Evolutionary conservation across 192 early-diverging fungal genomes (phyloP), one percentile per base, ranked within the genome.

Genomic region (Coemansia sp.): DNA sequence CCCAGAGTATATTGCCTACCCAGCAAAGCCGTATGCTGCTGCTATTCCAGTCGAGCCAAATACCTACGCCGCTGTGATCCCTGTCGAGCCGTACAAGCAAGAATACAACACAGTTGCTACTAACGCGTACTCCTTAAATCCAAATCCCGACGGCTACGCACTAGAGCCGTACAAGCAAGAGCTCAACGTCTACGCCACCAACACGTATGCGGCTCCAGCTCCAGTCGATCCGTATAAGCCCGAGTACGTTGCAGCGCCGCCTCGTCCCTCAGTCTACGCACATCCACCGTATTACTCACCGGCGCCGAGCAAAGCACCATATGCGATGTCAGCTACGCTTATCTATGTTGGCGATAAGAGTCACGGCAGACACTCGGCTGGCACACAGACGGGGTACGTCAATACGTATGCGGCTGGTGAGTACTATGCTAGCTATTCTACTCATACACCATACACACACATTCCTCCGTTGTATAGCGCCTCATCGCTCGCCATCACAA

Each of bases 91-190:
- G 9, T 61, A 40, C 38, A 61, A 61, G 38, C 59, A 32, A 40
- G 59, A 59, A 26, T 35, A 30, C 53, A 57, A 57, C 28, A 32
- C 53, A 57, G 5, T 32, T 10, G 53, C 53, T 16, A 57, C 57
- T 10, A 33, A 33, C 30, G 17, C 57, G 3, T 59, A 59, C 16
- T 32, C 57, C 30, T 11, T 32, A n/a, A n/a, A 28, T 17, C 55
- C 30, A 58, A n/a, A 58, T 3, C 16, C 55, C 14, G 30, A 58
- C 6, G 28, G 55, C 59, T 61, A 61, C 35, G 3, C 59, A n/a
- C 7, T 61, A 1, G 33, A 61, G n/a, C 59, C 59, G 17, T 61
- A 61, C 11, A 40, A 61, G 19, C 59, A 61, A 17, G 59, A 61
- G 59, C 38, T 23, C 14, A 39, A 37, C 9, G 23, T 40, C 33